phyloP scores from a whole-genome alignment of 2,329 filamentous ascomycete species.

The Davidsoniella eucalypti region DNA sequence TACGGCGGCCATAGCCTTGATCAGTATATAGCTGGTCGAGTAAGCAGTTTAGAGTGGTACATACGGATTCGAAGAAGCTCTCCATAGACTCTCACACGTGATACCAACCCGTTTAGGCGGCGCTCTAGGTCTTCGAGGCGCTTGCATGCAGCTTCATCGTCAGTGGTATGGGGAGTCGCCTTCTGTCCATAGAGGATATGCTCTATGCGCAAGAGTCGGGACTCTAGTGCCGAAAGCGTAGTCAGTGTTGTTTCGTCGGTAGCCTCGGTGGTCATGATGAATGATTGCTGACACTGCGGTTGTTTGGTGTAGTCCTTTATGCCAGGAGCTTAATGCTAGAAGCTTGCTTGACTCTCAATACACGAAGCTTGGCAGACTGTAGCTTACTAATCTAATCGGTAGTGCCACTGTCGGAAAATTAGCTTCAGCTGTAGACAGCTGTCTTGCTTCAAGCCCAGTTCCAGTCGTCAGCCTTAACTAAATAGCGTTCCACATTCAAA shows the following conservation, averaged over 20 bases:
- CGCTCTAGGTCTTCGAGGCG: conserved; percentile 35
- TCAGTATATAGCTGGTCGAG: background rate
- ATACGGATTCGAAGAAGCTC: conserved; percentile 45
- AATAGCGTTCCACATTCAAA: no score
- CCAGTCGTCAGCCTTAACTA: no score
- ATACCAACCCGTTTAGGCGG: conserved; percentile 33
- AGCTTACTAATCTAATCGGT: no score
- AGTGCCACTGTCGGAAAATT: no score
- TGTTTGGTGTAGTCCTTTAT: no score
- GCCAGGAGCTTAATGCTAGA: no score
- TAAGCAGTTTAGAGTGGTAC: conserved; percentile 15
- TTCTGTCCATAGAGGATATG: conserved; percentile 36
- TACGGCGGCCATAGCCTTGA: background rate
- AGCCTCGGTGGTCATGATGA: conserved; percentile 22
- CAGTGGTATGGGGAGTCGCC: conserved; percentile 16
- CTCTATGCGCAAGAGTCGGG: conserved; percentile 42
- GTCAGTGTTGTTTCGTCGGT: conserved; percentile 34
- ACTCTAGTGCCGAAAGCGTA: conserved; percentile 40
- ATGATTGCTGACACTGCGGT: background rate
- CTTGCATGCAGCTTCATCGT: conserved; percentile 26
- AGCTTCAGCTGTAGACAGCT: no score
- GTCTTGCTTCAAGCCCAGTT: no score
- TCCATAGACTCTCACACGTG: conserved; percentile 37
- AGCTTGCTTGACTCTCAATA: no score
- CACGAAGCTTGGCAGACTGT: no score